Conservation (phyloP, 2,329 filamentous ascomycete genomes). For the Kalmusia sp. region DNA sequence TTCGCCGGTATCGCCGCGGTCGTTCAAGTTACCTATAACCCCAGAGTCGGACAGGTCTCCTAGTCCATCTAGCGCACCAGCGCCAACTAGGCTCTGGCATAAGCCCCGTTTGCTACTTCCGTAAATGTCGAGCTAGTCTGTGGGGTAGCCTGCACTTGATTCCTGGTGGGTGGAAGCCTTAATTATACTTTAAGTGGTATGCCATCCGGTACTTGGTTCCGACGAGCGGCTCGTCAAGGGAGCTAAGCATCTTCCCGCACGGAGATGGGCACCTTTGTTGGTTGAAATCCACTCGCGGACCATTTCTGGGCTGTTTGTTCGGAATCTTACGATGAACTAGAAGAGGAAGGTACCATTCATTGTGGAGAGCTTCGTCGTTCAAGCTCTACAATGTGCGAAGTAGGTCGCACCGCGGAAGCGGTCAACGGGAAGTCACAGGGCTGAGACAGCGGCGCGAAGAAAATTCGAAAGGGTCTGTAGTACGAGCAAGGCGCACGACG, state of each 20-base stretch:
- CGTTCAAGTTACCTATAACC: constrained; percentile 15
- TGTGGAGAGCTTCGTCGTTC: constrained; percentile 5
- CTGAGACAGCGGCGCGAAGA: constrained; percentile 8
- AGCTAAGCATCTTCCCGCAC: constrained; percentile 16
- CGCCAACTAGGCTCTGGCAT: constrained; percentile 34
- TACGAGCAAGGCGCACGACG: constrained; percentile 10
- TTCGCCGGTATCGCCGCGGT: constrained; percentile 11
- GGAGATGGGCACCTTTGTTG: background rate
- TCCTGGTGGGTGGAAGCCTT: background rate
- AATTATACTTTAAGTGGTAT: constrained; percentile 14
- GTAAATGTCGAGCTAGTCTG: constrained; percentile 18
- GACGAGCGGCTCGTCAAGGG: constrained; percentile 7
- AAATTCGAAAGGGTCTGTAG: background rate
- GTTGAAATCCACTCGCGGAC: background rate
- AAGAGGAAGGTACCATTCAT: constrained; percentile 12
- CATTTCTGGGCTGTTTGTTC: background rate
- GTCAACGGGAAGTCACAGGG: constrained; percentile 13
- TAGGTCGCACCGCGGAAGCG: constrained; percentile 4
- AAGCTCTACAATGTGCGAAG: constrained; percentile 1
- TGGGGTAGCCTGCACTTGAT: constrained; percentile 9
- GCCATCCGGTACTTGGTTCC: constrained; percentile 10
- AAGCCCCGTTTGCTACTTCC: constrained; percentile 41
- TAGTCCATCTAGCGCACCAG: constrained; percentile 24
- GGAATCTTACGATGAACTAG: constrained; percentile 3
- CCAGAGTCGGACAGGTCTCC: constrained; percentile 15